Percentiles rank a stretch among this genome's conserved stretches.
Conservation (phyloP, 345 rosid species). For the Aegle marmelos region DNA sequence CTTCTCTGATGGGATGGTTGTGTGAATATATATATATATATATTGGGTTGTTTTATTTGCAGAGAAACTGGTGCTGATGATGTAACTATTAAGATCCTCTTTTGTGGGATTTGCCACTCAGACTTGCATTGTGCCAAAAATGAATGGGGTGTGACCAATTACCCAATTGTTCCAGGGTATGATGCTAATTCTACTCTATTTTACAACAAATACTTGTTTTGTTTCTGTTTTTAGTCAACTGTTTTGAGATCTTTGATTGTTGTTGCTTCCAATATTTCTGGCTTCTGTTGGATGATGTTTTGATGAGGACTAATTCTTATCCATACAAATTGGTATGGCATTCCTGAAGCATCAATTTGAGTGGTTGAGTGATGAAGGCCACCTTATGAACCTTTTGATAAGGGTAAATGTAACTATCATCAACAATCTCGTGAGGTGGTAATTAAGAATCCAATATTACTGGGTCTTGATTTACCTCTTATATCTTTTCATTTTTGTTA, state of each 20-base stretch:
- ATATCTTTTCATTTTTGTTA: too few relatives aligned
- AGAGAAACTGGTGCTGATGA: slow-evolving; percentile 83
- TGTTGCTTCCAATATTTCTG: not conserved
- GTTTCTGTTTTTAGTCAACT: not conserved
- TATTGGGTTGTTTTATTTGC: slow-evolving; percentile 7
- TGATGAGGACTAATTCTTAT: not conserved
- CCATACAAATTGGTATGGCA: too few relatives aligned
- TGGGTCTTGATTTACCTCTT: too few relatives aligned
- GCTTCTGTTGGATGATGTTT: not conserved
- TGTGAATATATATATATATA: too few relatives aligned
- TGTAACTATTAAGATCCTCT: slow-evolving; percentile 73
- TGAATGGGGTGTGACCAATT: slow-evolving; percentile 68
- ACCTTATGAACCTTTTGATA: too few relatives aligned
- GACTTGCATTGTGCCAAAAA: slow-evolving; percentile 63
- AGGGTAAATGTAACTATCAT: too few relatives aligned
- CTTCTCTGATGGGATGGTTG: not conserved
- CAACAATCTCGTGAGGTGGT: too few relatives aligned
- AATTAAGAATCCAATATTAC: too few relatives aligned
- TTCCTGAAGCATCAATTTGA: too few relatives aligned
- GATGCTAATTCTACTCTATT: not conserved
- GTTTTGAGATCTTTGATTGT: not conserved
- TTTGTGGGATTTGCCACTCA: slow-evolving; percentile 83
- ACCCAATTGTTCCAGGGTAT: slow-evolving; percentile 90
- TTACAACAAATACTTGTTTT: not conserved
- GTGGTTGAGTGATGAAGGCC: too few relatives aligned